These are phyloP conservation scores for Cladophialophora exuberans DNA, from an alignment of 2,329 filamentous ascomycete species.

Conservation along the genomic window DNA sequence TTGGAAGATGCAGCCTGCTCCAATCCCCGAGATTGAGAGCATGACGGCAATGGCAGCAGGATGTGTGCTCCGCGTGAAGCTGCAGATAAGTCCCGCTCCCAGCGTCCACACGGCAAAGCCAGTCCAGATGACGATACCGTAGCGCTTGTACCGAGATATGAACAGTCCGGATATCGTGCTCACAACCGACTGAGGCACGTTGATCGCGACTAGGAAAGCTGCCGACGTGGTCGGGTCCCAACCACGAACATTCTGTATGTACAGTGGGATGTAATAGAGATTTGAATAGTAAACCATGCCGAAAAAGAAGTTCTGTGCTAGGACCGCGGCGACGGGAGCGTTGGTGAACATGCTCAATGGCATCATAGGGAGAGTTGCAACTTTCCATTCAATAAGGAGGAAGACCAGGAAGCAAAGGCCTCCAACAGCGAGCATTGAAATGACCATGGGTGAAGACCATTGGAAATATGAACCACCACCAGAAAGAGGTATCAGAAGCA, in stretches of 20 bases:
- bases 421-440: slow-evolving; percentile 61
- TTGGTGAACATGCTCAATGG: slow-evolving; percentile 38
- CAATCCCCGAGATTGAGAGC: slow-evolving; percentile 55
- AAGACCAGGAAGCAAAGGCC: slow-evolving; percentile 53
- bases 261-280: slow-evolving; percentile 13
- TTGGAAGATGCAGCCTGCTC: slow-evolving; percentile 59
- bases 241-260: slow-evolving; percentile 12
- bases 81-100: slow-evolving; percentile 57
- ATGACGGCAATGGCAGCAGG: slow-evolving; percentile 57
- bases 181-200: slow-evolving; percentile 8
- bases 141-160: slow-evolving; percentile 60
- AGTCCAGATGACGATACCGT: slow-evolving; percentile 40
- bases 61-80: slow-evolving; percentile 50
- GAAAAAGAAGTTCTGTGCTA: slow-evolving; percentile 18
- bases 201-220: slow-evolving; percentile 10
- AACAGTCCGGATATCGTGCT: slow-evolving; percentile 58
- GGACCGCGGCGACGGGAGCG: slow-evolving; percentile 7
- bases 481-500: slow-evolving; percentile 66
- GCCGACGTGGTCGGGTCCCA: slow-evolving; percentile 9
- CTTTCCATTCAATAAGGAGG: slow-evolving; percentile 59
- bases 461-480: slow-evolving; percentile 62
- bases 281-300: slow-evolving; percentile 14
- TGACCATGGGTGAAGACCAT: slow-evolving; percentile 61
- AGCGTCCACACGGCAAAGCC: slow-evolving; percentile 48
- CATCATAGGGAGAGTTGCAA: slow-evolving; percentile 62